phyloP scores from a whole-genome alignment of 2,329 filamentous ascomycete genomes.

The Penicillium sp. region DNA sequence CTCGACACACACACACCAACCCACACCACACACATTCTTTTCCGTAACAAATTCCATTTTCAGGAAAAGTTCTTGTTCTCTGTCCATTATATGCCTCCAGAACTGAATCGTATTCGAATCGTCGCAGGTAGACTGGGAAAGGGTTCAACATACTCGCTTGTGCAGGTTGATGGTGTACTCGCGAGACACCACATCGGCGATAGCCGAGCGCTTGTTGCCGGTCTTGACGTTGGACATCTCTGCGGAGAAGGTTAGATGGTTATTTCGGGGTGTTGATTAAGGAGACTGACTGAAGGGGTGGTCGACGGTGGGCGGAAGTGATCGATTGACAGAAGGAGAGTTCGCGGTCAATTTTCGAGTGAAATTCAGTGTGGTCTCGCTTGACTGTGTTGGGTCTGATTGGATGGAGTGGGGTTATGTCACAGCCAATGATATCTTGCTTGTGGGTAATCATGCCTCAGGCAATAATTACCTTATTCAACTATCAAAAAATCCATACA shows the following conservation, averaged over 20 bases:
- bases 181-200: slow-evolving; percentile 97
- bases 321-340: slow-evolving; percentile 33
- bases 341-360: slow-evolving; percentile 28
- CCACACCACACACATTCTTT: slow-evolving; percentile 18
- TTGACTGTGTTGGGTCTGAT: slow-evolving; percentile 31
- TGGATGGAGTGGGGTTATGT: slow-evolving; percentile 15
- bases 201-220: slow-evolving; percentile 86
- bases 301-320: slow-evolving; percentile 41
- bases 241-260: slow-evolving; percentile 33
- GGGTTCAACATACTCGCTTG: slow-evolving; percentile 81
- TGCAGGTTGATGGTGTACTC: slow-evolving; percentile 99
- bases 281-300: slow-evolving; percentile 37
- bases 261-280: background rate
- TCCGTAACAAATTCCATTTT: slow-evolving; percentile 21
- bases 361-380: slow-evolving; percentile 41
- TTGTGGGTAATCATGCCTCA: slow-evolving; percentile 2
- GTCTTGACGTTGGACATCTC: slow-evolving; percentile 67
- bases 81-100: slow-evolving; percentile 32
- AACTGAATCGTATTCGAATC: slow-evolving; percentile 23
- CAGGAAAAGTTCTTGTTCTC: slow-evolving; percentile 30
- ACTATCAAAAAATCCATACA: background rate
- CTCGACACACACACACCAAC: slow-evolving; percentile 1
- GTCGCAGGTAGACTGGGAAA: slow-evolving; percentile 21
- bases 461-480: background rate
- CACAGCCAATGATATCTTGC: background rate